Evolutionary conservation across 2,329 filamentous ascomycete species (phyloP).

Genomic region (Alternaria triticimaculans): DNA sequence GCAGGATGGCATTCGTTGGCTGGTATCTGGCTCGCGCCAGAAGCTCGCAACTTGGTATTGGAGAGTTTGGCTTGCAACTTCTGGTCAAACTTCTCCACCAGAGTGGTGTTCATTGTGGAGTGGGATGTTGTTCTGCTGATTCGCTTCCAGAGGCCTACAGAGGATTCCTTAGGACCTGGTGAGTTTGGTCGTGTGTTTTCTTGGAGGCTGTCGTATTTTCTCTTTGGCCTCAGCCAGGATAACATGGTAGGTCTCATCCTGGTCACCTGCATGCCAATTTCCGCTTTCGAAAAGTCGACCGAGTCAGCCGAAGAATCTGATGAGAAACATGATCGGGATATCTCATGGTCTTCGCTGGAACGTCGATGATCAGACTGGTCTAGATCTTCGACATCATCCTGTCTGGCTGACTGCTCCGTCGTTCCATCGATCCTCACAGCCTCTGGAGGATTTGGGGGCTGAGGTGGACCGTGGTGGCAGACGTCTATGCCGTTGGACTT

Average conservation of each 20-base stretch:
- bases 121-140: not conserved
- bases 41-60: not conserved
- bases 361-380: not conserved
- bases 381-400: not conserved
- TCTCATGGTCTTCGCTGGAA: not conserved
- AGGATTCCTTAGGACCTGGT: not conserved
- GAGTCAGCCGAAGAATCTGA: conserved; percentile 4
- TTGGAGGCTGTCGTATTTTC: not conserved
- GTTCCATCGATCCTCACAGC: not conserved
- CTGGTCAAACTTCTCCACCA: not conserved
- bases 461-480: not conserved
- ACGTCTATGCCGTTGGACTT: not conserved
- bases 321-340: conserved; percentile 1
- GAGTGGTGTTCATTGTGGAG: not conserved
- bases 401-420: not conserved
- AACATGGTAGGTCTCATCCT: not conserved
- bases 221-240: not conserved
- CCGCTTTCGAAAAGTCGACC: not conserved
- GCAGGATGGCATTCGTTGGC: not conserved
- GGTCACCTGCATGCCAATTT: not conserved
- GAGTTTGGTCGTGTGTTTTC: not conserved
- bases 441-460: not conserved
- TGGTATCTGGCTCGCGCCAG: not conserved
- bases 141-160: not conserved
- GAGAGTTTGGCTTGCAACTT: not conserved